Evolutionary conservation across 2,329 filamentous ascomycete species (phyloP), one percentile per base, ranked within the genome.

Genomic region (Aspergillus sp.): DNA sequence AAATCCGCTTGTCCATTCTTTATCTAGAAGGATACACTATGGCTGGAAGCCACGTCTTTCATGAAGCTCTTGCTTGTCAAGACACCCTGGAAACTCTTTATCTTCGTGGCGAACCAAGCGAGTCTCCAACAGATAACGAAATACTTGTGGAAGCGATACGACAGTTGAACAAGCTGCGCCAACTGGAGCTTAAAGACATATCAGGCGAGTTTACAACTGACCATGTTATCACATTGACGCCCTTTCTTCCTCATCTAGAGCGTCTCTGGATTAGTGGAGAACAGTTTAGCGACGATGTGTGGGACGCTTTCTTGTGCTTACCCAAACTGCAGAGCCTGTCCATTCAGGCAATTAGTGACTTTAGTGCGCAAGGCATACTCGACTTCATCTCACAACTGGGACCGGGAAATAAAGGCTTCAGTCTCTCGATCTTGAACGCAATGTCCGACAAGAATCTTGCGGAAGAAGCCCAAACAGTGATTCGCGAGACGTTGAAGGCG

Each of bases 171-270:
- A 56, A 67, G 24, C 54, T 73, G 22, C 59, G 59, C 36, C 64
- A 67, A 33, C 61, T 73, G 2, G 61, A 67, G 14, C 59, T 73
- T 20, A 67, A 67, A 47, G 65, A 67, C 35, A 63, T 72, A 32
- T 69, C 68, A 3, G 65, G 68, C 24, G 60, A 61, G 35, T 71
- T 72, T 53, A 59, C 62, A 6, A 57, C 58, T 42, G 61, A 64
- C 13, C 63, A 72, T 48, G 59, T 70, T 44, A 58, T 61, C 20
- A 44, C 57, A 7, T 51, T 73, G 7, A 62, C 63, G 2, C 53
- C 63, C 16, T 60, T 46, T 26, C 61, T 73, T 17, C 64, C 66
- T 4, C 52, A 61, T 22, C 57, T 73, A 8, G 67, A 69, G 49
- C 59, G 62, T 20, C 62, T 73, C 14, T 69, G 63, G 60, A 65